Base-by-base conservation (phyloP, 495 filamentous ascomycete species). In the Aspergillus avenaceus region DNA sequence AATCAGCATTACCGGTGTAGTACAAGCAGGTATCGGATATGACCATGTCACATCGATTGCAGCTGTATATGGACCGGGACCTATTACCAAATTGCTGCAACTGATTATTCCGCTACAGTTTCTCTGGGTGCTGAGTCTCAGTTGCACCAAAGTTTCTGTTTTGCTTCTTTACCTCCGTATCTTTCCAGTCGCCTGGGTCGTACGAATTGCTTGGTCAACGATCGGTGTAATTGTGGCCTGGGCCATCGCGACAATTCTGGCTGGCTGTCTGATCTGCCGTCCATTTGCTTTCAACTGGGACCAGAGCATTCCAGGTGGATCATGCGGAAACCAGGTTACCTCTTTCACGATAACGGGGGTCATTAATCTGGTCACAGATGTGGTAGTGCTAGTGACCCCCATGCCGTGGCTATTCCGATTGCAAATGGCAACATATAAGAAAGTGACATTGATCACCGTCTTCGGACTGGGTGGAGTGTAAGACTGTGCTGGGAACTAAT, bases 211-310 rank as follows among this genome's bases (percentile, higher is more conserved):
- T 9, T 59, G 38, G 44, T 57, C 50, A 9, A 50, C 60, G 4
- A 56, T 65, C 8, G 61, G n/a, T 6, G 28, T 67, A 13, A 53
- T 70, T 14, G 37, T 56, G 11, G 38, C 59, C 29, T 56, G 52
- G 50, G 54, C 52, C 9, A 54, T 64, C 8, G 61, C 61, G 37
- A 59, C 58, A 26, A 56, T 65, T 29, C 43, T 63, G 7, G 48
- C 52, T 7, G 48, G 60, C 3, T 59, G 75, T 47, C 70, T 81
- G 49, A 67, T 70, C 26, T 83, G 79, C 51, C 60, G 41, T 2
- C 79, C 80, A 1, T 49, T 84, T 19, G 58, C 54, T 2, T 67
- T 60, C 40, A 69, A 69, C 24, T 79, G 75, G 64, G 65, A 80
- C 51, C 72, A 71, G 47, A 58, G 59, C 14, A 65, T 78, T 4